Conservation (phyloP, 1,139 yeast genomes). For the Citeromyces siamensis region DNA sequence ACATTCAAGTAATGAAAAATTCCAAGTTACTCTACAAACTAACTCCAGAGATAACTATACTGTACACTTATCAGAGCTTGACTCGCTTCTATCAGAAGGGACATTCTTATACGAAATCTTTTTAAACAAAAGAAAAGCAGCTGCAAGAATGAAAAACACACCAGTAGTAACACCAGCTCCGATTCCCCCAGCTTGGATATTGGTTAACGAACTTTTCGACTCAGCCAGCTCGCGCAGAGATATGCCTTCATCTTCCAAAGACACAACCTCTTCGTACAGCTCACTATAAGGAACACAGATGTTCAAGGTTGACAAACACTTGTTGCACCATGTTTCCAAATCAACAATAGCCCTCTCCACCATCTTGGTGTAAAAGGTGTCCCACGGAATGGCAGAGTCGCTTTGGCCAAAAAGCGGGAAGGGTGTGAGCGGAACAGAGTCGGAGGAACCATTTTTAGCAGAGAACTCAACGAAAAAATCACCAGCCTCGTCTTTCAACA, state of each 20-base stretch:
- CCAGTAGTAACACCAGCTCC: constrained; percentile 37
- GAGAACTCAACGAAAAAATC: constrained; percentile 25
- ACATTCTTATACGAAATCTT: background rate
- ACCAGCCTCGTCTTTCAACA: constrained; percentile 16
- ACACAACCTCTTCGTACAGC: constrained; percentile 16
- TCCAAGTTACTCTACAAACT: too few species aligned
- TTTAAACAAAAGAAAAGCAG: constrained; percentile 8
- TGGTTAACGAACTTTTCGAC: constrained; percentile 17
- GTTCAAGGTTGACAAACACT: constrained; percentile 17
- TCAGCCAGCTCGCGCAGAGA: constrained; percentile 13
- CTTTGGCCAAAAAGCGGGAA: constrained; percentile 23
- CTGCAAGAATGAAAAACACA: constrained; percentile 19
- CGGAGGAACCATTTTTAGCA: constrained; percentile 28
- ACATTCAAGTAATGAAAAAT: too few species aligned
- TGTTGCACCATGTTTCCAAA: constrained; percentile 24
- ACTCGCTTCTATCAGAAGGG: background rate
- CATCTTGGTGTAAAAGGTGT: constrained; percentile 18
- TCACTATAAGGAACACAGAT: constrained; percentile 20
- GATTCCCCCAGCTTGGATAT: constrained; percentile 33
- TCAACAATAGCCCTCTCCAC: constrained; percentile 15
- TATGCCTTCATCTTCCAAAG: constrained; percentile 17
- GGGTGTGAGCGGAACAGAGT: constrained; percentile 16
- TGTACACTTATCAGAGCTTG: background rate
- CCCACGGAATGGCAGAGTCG: constrained; percentile 20
- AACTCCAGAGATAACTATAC: too few species aligned